These are phyloP conservation scores for Isatis lusitanica DNA, from an alignment of 441 rosid genomes.

Conservation along the genomic window DNA sequence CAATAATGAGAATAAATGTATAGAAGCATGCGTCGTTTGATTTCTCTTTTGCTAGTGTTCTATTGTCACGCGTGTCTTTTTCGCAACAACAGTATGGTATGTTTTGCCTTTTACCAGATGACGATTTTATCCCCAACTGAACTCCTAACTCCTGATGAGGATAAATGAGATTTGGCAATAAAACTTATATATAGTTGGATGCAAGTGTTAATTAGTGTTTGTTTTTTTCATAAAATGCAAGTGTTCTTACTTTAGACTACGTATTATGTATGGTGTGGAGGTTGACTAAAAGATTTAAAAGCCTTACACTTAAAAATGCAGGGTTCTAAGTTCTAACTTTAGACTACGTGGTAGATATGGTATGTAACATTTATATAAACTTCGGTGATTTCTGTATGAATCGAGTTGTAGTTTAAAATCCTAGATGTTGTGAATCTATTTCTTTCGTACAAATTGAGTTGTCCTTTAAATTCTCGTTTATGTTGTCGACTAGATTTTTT, in stretches of 20 bases:
- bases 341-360: background rate
- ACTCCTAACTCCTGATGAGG: background rate
- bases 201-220: background rate
- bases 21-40: slow-evolving; percentile 37
- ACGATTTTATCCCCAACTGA: slow-evolving; percentile 26
- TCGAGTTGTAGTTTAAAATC: background rate
- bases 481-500: no score
- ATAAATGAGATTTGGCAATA: background rate
- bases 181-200: background rate
- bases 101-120: slow-evolving; percentile 24
- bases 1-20: slow-evolving; percentile 21
- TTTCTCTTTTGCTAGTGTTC: slow-evolving; percentile 30
- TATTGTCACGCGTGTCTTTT: slow-evolving; percentile 36
- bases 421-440: background rate
- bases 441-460: background rate
- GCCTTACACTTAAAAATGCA: background rate
- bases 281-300: background rate
- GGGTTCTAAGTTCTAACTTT: background rate
- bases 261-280: no score
- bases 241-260: no score
- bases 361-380: background rate
- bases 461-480: no score
- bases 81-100: slow-evolving; percentile 29
- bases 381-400: background rate
- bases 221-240: background rate